Evolutionary conservation across 305 asterid genomes (phyloP).

Genomic region (Andrographis paniculata): DNA sequence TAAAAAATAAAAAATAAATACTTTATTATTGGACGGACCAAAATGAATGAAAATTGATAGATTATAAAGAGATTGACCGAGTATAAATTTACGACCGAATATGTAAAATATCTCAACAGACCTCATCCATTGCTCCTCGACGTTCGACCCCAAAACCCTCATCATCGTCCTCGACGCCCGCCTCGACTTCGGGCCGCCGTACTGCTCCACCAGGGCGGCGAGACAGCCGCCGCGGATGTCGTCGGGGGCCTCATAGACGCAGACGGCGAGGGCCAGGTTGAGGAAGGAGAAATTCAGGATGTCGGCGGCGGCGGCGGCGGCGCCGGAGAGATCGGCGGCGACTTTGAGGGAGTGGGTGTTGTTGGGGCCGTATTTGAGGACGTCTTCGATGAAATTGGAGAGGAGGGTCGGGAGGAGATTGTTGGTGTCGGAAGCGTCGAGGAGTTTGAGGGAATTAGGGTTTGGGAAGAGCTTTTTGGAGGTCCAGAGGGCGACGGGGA

Average conservation of each 20-base stretch:
- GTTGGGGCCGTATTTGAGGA: conserved; percentile 35
- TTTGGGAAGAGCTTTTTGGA: conserved; percentile 38
- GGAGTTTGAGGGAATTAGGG: conserved; percentile 17
- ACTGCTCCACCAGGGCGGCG: conserved; percentile 30
- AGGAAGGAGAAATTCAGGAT: conserved; percentile 59
- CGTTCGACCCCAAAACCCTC: conserved; percentile 57
- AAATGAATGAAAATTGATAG: too few species aligned
- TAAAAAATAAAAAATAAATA: too few species aligned
- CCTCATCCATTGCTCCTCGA: conserved; percentile 76
- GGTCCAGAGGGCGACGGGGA: conserved; percentile 60
- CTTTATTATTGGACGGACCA: too few species aligned
- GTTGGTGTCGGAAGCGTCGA: conserved; percentile 18
- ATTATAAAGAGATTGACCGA: too few species aligned
- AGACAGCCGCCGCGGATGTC: conserved; percentile 48
- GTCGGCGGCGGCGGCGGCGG: conserved; percentile 22
- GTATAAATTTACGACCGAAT: too few species aligned
- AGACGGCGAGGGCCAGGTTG: conserved; percentile 46
- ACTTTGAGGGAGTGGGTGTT: conserved; percentile 26
- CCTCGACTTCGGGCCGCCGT: conserved; percentile 43
- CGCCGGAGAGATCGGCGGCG: conserved; percentile 20
- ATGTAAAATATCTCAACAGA: too few species aligned
- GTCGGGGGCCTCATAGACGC: conserved; percentile 68
- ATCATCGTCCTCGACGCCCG: conserved; percentile 34
- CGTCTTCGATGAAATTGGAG: conserved; percentile 35
- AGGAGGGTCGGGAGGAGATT: conserved; percentile 19